Percentiles rank a stretch among this genome's conserved stretches.
phyloP scores from a whole-genome alignment of 306 rosid species.

The Alnus rubra region DNA sequence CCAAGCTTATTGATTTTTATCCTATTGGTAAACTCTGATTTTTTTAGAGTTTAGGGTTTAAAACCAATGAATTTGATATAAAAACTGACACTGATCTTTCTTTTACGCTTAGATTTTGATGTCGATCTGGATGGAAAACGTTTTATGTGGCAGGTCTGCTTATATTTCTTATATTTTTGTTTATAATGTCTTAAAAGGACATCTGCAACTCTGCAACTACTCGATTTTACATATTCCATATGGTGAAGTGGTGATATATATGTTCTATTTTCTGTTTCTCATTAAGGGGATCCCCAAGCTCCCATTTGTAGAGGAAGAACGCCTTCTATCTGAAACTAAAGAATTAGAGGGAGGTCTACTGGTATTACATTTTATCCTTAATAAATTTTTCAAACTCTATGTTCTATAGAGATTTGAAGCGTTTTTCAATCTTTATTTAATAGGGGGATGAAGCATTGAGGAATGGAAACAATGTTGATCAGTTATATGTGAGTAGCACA shows the following conservation, averaged over 20 bases:
- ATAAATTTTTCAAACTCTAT: background rate
- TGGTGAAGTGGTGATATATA: too few relatives aligned
- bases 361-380: slow-evolving; percentile 28
- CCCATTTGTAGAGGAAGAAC: slow-evolving; percentile 49
- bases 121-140: slow-evolving; percentile 55
- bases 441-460: slow-evolving; percentile 42
- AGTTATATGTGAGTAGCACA: slow-evolving; percentile 28
- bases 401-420: background rate
- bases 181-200: too few relatives aligned
- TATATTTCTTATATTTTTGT: background rate
- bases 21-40: slow-evolving; percentile 41
- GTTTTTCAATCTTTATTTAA: background rate
- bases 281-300: slow-evolving; percentile 50
- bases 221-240: background rate
- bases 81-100: background rate
- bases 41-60: background rate
- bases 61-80: background rate
- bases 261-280: background rate
- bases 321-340: slow-evolving; percentile 48
- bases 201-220: background rate
- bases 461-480: slow-evolving; percentile 33
- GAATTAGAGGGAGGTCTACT: slow-evolving; percentile 27
- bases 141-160: slow-evolving; percentile 53
- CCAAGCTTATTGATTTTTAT: slow-evolving; percentile 43
- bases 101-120: slow-evolving; percentile 41